Percentiles rank a stretch among this genome's conserved stretches.
These are phyloP conservation scores for Penicillium sp. DNA, from an alignment of 2,329 filamentous ascomycete species.

Conservation along the genomic window DNA sequence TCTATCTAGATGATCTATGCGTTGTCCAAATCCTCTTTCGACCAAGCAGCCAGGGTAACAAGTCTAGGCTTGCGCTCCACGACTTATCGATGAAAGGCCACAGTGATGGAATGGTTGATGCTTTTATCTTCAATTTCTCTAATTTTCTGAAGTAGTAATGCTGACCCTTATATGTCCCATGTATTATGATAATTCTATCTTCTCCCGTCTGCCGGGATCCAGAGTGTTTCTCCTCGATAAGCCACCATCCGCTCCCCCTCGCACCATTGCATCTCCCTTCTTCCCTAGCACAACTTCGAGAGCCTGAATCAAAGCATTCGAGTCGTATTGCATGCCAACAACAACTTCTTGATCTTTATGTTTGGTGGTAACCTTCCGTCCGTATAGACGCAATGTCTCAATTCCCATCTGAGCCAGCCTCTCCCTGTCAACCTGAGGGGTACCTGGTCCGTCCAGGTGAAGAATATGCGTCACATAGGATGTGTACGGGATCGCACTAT, in stretches of 20 bases:
- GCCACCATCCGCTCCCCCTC: slow-evolving; percentile 40
- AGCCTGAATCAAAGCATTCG: slow-evolving; percentile 69
- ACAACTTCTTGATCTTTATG: slow-evolving; percentile 50
- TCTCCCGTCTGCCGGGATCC: slow-evolving; percentile 31
- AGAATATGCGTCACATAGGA: slow-evolving; percentile 81
- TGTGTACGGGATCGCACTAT: slow-evolving; percentile 51
- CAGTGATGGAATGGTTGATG: too few relatives aligned
- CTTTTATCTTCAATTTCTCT: too few relatives aligned
- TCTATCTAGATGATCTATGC: too few relatives aligned
- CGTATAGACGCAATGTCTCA: slow-evolving; percentile 74
- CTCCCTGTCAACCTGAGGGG: slow-evolving; percentile 68
- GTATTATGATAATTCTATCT: neutral
- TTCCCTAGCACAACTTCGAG: slow-evolving; percentile 74
- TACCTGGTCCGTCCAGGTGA: slow-evolving; percentile 69
- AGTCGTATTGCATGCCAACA: slow-evolving; percentile 68
- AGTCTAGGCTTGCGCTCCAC: neutral
- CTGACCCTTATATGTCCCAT: too few relatives aligned
- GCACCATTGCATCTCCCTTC: slow-evolving; percentile 53
- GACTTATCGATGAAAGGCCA: neutral
- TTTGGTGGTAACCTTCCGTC: slow-evolving; percentile 53
- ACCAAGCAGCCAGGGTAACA: neutral
- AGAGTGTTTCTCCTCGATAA: slow-evolving; percentile 61
- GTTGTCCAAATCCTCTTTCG: neutral
- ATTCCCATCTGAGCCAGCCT: slow-evolving; percentile 68
- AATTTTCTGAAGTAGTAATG: too few relatives aligned